Base-by-base conservation (phyloP, 306 rosid species). In the Vachellia pachyceras region DNA sequence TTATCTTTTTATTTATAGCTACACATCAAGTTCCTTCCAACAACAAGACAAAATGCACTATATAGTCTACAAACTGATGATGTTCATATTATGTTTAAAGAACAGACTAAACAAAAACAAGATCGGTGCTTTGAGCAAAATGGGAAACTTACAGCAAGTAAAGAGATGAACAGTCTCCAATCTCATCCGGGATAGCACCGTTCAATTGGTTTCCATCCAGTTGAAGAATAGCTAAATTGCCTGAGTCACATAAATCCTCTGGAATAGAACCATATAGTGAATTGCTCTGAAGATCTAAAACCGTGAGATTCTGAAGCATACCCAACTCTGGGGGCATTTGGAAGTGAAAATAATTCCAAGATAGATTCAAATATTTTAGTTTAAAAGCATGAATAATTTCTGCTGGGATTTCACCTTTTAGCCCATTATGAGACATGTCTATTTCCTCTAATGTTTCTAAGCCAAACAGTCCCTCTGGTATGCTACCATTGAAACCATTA, bases 81-180 rank as follows among this genome's bases (percentile, higher is more conserved):
- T 33, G 68, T 29, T 65, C 13, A 7, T 2, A 13, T 18, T 14
- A 35, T 64, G 10, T 64, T 64, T 35, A 15, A 64, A 64, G 69
- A 64, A 64, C 20, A 14, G 33, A 35, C n/a, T 14, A 68, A 78
- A 40, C 2, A 10, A 54, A 54, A 54, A 0, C 10, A 17, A 69
- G 20, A 60, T 52, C 60, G 22, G 77, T 69, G 75, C 5, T 52
- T 46, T 63, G 73, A 77, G 73, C n/a, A 77, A 81, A 81, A 66
- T n/a, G 25, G 66, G 69, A 82, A 14, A 81, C 94, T 85, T 86
- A 95, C 98, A 95, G 87, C 86, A 93, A 77, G 85, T 82, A 84
- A 66, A 95, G 98, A 75, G 97, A 91, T 20, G 95, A 78, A 36
- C 99, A 95, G 70, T 95, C 93, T 73, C 97, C 99, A 84, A 95